Base-by-base conservation (phyloP, 1,284 basidiomycete genomes). In the Trichosporon asahii region DNA sequence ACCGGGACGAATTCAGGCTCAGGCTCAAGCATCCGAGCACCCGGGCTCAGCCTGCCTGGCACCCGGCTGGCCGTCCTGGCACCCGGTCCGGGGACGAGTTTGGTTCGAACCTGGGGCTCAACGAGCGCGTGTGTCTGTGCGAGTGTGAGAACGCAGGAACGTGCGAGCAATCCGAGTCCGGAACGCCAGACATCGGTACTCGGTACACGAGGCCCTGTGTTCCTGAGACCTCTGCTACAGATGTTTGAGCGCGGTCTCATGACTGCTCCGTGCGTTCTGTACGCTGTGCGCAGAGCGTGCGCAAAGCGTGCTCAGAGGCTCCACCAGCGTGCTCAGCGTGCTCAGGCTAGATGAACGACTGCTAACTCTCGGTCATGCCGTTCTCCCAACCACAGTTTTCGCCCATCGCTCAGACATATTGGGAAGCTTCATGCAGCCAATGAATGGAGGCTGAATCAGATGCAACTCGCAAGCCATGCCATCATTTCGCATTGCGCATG, bases 131-230 rank as follows among this genome's bases (percentile, higher is more conserved):
- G 44, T 1, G 49, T n/a, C 49, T 53, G 49, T 53, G 49, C 49
- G 49, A 53, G n/a, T 25, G 49, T 53, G 49, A 53, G 49, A 53
- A 53, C 49, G 49, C 49, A 53, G 49, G 49, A 53, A 53, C 49
- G 21, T 53, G 49, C 49, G 49, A 53, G 49, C 49, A n/a, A n/a
- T 5, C 11, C 23, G 49, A n/a, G 49, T 23, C n/a, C 21, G 49
- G 21, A 21, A 9, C 49, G 49, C 21, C 4, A 3, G n/a, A n/a
- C 5, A 21, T 53, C 49, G 49, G 49, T 53, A 25, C 49, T 53
- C 49, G 49, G 49, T 53, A 53, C 49, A 12, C n/a, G n/a, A n/a
- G 18, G 44, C 21, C 2, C 44, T 46, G 15, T 12, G 49, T 53
- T 23, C 49, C 49, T 53, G 49, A 9, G 35, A 12, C 11, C 31